A percentile compares a stretch with the other conserved stretches of the same genome.
phyloP scores from a whole-genome alignment of 345 rosid genomes.

The Eutrema heterophyllum region DNA sequence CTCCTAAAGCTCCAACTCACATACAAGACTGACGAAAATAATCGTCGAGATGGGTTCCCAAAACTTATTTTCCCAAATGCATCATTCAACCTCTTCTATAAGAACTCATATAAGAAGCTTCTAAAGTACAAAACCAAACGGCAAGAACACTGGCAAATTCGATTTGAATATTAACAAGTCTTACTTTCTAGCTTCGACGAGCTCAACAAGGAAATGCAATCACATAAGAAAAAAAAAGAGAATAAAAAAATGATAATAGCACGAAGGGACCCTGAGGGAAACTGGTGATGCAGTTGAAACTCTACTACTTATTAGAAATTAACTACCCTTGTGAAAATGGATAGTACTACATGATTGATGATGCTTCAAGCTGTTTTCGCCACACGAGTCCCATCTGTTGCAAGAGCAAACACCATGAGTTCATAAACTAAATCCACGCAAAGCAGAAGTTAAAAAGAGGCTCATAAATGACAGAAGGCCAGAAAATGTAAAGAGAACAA shows the following conservation, averaged over 20 bases:
- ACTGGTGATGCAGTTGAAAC: conserved; percentile 7
- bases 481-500: neutral
- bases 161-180: conserved; percentile 21
- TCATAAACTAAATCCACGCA: neutral
- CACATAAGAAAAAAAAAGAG: neutral
- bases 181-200: neutral
- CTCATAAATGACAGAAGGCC: neutral
- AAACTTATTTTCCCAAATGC: neutral
- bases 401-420: conserved; percentile 8
- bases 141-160: neutral
- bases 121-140: neutral
- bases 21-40: neutral
- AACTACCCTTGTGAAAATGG: neutral
- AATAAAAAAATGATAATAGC: conserved; percentile 7
- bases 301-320: conserved; percentile 11
- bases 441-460: neutral
- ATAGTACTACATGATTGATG: neutral
- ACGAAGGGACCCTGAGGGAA: neutral
- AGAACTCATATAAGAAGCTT: neutral
- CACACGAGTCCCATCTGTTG: conserved; percentile 11
- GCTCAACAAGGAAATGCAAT: neutral
- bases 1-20: neutral
- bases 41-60: neutral
- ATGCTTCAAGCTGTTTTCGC: conserved; percentile 18
- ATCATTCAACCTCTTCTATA: neutral